Evolutionary conservation across 805 yeast genomes (phyloP).

Genomic region (Diddensiella transvaalensis): DNA sequence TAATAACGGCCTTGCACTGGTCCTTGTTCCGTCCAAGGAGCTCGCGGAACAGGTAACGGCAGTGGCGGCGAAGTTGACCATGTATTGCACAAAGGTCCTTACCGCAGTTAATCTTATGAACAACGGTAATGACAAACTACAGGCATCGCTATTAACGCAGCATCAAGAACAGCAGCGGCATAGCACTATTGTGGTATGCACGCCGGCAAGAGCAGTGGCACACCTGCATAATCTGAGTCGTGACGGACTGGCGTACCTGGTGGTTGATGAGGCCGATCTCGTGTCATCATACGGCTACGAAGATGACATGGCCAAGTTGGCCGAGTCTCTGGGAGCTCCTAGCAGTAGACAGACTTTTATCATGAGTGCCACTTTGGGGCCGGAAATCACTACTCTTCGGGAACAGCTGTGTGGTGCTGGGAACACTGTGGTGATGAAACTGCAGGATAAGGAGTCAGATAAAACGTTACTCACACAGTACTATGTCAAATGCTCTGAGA

Average conservation of each 20-base stretch:
- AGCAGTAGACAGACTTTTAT: conserved; percentile 69
- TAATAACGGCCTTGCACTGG: conserved; percentile 42
- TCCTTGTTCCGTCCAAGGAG: conserved; percentile 92
- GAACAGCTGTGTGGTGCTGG: conserved; percentile 64
- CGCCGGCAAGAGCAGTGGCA: conserved; percentile 74
- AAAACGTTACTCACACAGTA: conserved; percentile 70
- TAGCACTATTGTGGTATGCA: conserved; percentile 81
- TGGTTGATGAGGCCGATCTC: conserved; percentile 93
- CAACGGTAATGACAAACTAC: conserved; percentile 63
- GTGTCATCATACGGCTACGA: conserved; percentile 85
- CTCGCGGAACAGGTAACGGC: conserved; percentile 78
- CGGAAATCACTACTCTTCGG: conserved; percentile 77
- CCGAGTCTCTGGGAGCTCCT: conserved; percentile 60
- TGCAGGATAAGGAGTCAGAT: conserved; percentile 63
- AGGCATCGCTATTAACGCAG: conserved; percentile 64
- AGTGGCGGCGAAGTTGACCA: conserved; percentile 63
- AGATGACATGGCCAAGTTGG: conserved; percentile 71
- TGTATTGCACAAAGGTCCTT: conserved; percentile 66
- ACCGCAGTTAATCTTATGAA: conserved; percentile 65
- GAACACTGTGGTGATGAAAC: conserved; percentile 58
- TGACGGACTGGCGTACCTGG: conserved; percentile 61
- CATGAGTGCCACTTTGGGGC: conserved; percentile 94
- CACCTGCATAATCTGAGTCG: conserved; percentile 43
- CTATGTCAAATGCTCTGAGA: conserved; percentile 80
- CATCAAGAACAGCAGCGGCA: no score